These are phyloP conservation scores for Liriodendron chinense DNA, from an alignment of 164 flowering plant species.

Conservation along the genomic window DNA sequence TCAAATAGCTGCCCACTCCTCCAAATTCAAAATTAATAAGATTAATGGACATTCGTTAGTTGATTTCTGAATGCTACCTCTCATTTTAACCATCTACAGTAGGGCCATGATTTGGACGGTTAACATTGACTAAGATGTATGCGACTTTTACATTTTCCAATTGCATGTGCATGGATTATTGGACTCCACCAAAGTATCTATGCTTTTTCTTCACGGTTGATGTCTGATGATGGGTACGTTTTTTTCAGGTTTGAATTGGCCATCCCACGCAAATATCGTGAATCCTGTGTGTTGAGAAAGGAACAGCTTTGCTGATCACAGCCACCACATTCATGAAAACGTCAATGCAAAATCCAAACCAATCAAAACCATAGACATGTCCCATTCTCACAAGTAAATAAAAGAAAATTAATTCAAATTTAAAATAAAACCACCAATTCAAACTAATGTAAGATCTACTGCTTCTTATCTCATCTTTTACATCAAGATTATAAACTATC, in stretches of 20 bases:
- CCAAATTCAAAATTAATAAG: too few species aligned
- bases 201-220: slow-evolving; percentile 12
- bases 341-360: background rate
- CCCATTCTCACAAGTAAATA: background rate
- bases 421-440: background rate
- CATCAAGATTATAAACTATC: too few species aligned
- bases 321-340: slow-evolving; percentile 13
- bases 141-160: too few species aligned
- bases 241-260: slow-evolving; percentile 4
- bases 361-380: slow-evolving; percentile 3
- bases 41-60: too few species aligned
- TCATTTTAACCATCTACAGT: too few species aligned
- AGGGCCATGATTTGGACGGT: too few species aligned
- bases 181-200: too few species aligned
- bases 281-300: background rate
- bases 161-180: too few species aligned
- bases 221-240: slow-evolving; percentile 10
- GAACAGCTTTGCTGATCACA: slow-evolving; percentile 15
- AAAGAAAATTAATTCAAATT: background rate
- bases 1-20: too few species aligned
- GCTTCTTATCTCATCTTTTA: background rate
- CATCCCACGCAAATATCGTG: slow-evolving; percentile 2
- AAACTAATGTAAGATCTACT: background rate
- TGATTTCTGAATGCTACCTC: too few species aligned
- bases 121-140: too few species aligned